Evolutionary conservation across 1,284 basidiomycete genomes (phyloP).

Genomic region (Vanrija sp.): DNA sequence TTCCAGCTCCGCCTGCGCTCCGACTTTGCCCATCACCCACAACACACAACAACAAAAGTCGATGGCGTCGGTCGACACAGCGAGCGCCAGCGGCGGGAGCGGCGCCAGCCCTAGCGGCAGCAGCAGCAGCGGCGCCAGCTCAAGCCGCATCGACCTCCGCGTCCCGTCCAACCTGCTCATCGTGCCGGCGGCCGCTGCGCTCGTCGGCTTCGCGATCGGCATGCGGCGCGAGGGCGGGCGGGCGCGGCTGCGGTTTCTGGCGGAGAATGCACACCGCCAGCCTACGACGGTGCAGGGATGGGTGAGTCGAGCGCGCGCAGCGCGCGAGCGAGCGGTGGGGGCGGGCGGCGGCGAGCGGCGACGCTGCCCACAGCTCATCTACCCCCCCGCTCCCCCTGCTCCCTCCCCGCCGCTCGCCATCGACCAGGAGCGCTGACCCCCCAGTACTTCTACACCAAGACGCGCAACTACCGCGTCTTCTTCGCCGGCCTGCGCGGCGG

Average conservation of each 20-base stretch:
- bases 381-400: too few relatives aligned
- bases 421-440: background rate
- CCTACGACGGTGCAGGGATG: constrained; percentile 48
- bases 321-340: background rate
- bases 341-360: too few relatives aligned
- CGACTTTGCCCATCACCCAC: background rate
- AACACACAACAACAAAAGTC: background rate
- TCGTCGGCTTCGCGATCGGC: constrained; percentile 43
- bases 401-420: too few relatives aligned
- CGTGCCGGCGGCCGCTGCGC: constrained; percentile 33
- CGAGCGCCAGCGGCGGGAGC: background rate
- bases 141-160: background rate
- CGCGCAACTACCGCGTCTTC: constrained; percentile 46
- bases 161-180: constrained; percentile 39
- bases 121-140: background rate
- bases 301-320: constrained; percentile 26
- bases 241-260: constrained; percentile 44
- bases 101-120: background rate
- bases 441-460: constrained; percentile 50
- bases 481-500: constrained; percentile 35
- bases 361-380: too few relatives aligned
- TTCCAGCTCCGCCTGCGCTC: background rate
- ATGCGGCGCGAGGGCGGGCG: constrained; percentile 36
- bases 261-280: constrained; percentile 48
- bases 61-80: background rate